These are phyloP conservation scores for Smittium culicis DNA, from an alignment of 371 early-diverging fungal genomes.

Conservation along the genomic window DNA sequence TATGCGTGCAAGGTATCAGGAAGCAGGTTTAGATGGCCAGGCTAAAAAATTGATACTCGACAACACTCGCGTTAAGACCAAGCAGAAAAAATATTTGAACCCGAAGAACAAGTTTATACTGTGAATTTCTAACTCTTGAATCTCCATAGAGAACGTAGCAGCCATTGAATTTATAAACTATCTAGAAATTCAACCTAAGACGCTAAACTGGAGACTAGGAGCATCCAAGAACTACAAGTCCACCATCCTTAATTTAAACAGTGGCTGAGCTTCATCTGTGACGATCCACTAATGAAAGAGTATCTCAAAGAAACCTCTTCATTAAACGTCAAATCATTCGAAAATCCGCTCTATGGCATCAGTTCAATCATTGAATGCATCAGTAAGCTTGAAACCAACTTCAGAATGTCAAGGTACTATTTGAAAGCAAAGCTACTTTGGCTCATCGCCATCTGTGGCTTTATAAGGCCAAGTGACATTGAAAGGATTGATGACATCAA, in stretches of 20 bases:
- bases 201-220: not conserved
- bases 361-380: not conserved
- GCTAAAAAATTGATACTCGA: not conserved
- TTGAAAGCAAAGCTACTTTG: not conserved
- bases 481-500: not conserved
- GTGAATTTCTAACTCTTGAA: not conserved
- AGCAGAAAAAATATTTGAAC: not conserved
- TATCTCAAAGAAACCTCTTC: not conserved
- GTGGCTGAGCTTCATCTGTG: not conserved
- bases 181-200: not conserved
- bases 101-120: not conserved
- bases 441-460: not conserved
- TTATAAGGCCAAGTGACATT: not conserved
- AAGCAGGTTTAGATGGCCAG: not conserved
- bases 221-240: conserved; percentile 1
- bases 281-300: not conserved
- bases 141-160: not conserved
- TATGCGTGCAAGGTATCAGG: not conserved
- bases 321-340: not conserved
- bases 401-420: not conserved
- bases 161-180: not conserved
- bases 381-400: not conserved
- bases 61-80: not conserved
- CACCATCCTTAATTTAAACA: not conserved
- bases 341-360: not conserved